Evolutionary conservation across 202 grass and related monocot genomes (phyloP).

Genomic region (Zizania palustris): DNA sequence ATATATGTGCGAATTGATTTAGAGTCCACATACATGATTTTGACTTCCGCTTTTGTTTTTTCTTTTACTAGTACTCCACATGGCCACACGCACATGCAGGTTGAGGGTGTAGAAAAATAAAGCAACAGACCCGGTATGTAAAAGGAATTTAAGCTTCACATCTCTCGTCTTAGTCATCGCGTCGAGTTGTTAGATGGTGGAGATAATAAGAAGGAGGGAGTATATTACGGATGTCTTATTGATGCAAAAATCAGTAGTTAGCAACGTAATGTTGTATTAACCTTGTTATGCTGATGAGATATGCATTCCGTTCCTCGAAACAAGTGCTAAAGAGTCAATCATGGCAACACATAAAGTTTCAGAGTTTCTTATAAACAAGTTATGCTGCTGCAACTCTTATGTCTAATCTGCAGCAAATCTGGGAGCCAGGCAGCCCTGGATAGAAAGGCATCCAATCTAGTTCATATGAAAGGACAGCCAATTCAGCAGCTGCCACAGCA

Average conservation of each 20-base stretch:
- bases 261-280: background rate
- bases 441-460: constrained; percentile 43
- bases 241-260: background rate
- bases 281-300: constrained; percentile 57
- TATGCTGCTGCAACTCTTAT: constrained; percentile 27
- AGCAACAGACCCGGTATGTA: too few relatives aligned
- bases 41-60: too few relatives aligned
- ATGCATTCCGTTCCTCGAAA: constrained; percentile 71
- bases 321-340: constrained; percentile 76
- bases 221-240: background rate
- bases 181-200: too few relatives aligned
- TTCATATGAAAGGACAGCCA: constrained; percentile 65
- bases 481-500: constrained; percentile 49
- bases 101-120: too few relatives aligned
- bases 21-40: too few relatives aligned
- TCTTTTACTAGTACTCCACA: too few relatives aligned
- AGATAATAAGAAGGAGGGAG: too few relatives aligned
- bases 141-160: too few relatives aligned
- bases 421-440: constrained; percentile 52
- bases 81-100: too few relatives aligned
- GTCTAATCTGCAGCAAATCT: constrained; percentile 47
- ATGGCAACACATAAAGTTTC: constrained; percentile 21
- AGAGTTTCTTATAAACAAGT: background rate
- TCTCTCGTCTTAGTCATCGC: too few relatives aligned
- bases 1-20: too few relatives aligned